Evolutionary conservation across 1,284 basidiomycete species (phyloP).

Genomic region (Porodaedalea pini): DNA sequence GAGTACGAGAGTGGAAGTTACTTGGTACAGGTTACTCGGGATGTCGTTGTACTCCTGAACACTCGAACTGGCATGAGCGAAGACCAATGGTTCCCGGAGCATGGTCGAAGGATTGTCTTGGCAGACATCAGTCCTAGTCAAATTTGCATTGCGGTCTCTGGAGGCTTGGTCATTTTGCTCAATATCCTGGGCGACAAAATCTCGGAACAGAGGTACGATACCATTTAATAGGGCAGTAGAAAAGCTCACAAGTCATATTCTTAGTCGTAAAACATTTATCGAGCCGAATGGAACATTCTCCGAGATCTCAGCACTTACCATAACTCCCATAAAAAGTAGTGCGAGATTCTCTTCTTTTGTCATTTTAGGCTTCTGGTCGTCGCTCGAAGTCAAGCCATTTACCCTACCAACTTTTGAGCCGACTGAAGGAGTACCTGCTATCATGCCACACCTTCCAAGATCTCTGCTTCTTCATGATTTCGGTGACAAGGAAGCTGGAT

Average conservation of each 20-base stretch:
- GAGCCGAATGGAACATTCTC: slow-evolving; percentile 23
- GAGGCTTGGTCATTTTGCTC: slow-evolving; percentile 14
- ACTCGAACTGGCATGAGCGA: slow-evolving; percentile 2
- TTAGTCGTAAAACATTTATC: slow-evolving; percentile 23
- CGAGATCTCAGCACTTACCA: slow-evolving; percentile 67
- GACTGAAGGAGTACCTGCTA: slow-evolving; percentile 39
- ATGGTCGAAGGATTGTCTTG: slow-evolving; percentile 12
- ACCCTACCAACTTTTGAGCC: slow-evolving; percentile 43
- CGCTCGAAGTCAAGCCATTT: slow-evolving; percentile 62
- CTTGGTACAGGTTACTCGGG: slow-evolving; percentile 71
- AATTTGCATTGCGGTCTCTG: slow-evolving; percentile 16
- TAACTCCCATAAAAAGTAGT: slow-evolving; percentile 47
- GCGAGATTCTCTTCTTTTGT: slow-evolving; percentile 47
- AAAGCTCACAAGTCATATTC: background rate
- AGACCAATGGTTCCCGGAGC: slow-evolving; percentile 10
- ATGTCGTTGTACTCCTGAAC: slow-evolving; percentile 9
- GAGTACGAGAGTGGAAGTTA: slow-evolving; percentile 50
- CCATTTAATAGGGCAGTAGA: background rate
- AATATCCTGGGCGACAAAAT: slow-evolving; percentile 10
- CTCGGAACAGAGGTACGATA: slow-evolving; percentile 12
- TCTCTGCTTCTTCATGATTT: slow-evolving; percentile 74
- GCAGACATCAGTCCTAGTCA: slow-evolving; percentile 20
- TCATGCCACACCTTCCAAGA: slow-evolving; percentile 58
- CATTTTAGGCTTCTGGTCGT: slow-evolving; percentile 77
- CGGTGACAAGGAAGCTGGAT: slow-evolving; percentile 37